phyloP scores from a whole-genome alignment of 441 rosid genomes.

The Arabidopsis hybrid region DNA sequence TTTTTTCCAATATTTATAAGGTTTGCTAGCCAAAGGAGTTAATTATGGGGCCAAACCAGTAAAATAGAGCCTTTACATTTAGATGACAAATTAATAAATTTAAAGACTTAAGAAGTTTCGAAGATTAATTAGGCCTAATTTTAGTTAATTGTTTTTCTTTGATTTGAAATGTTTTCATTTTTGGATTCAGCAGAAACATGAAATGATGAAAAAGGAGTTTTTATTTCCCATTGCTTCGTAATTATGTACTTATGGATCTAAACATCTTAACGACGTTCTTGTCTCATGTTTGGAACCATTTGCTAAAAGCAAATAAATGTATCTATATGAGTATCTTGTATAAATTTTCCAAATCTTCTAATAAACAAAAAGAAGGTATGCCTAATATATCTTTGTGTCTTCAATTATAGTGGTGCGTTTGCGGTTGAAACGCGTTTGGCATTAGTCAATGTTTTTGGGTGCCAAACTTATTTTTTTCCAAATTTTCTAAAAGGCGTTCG shows the following conservation, averaged over 20 bases:
- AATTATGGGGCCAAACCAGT: background rate
- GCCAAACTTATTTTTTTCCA: background rate
- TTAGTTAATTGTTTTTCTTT: background rate
- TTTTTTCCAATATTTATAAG: background rate
- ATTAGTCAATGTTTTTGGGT: slow-evolving; percentile 26
- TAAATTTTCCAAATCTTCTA: slow-evolving; percentile 13
- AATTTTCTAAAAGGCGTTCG: background rate
- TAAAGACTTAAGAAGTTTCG: background rate
- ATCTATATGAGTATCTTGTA: background rate
- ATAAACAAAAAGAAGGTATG: background rate
- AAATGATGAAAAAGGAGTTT: background rate
- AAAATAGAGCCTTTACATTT: slow-evolving; percentile 1
- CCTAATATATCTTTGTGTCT: slow-evolving; percentile 1
- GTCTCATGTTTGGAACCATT: slow-evolving; percentile 32
- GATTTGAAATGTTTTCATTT: background rate
- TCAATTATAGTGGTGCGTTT: slow-evolving; percentile 15
- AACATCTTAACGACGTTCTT: slow-evolving; percentile 16
- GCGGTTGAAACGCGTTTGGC: slow-evolving; percentile 32
- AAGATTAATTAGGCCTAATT: slow-evolving; percentile 11
- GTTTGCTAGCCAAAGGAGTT: slow-evolving; percentile 5
- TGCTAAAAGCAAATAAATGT: slow-evolving; percentile 7
- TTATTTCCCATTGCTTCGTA: background rate
- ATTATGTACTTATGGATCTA: background rate
- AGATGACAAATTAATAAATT: background rate
- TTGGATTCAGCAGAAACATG: background rate